phyloP scores from a whole-genome alignment of 2,329 filamentous ascomycete species.

The Neonectria coccinea region DNA sequence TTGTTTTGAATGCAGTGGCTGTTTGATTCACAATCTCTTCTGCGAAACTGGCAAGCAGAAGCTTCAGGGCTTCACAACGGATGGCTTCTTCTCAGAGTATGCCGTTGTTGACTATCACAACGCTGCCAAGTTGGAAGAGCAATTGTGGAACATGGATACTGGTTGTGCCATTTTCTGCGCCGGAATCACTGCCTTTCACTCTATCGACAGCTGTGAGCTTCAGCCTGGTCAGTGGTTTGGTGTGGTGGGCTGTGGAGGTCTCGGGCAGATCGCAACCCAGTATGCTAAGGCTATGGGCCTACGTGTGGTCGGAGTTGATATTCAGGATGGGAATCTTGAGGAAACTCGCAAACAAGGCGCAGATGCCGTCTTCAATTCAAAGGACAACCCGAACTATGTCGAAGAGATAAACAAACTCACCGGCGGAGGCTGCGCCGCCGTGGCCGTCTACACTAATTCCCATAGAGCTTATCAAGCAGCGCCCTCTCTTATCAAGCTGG shows the following conservation, averaged over 20 bases:
- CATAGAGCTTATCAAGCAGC: conserved; percentile 42
- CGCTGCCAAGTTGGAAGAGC: conserved; percentile 54
- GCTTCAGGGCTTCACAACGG: conserved; percentile 56
- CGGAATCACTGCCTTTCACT: conserved; percentile 59
- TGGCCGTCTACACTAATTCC: conserved; percentile 54
- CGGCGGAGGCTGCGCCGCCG: conserved; percentile 55
- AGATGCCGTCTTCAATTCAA: conserved; percentile 57
- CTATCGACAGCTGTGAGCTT: conserved; percentile 52
- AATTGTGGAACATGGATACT: conserved; percentile 34
- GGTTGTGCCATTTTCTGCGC: conserved; percentile 62
- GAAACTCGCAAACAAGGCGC: conserved; percentile 55
- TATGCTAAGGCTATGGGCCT: conserved; percentile 60
- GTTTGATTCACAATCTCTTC: conserved; percentile 56
- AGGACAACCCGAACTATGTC: conserved; percentile 51
- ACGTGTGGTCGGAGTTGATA: conserved; percentile 57
- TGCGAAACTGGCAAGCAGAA: conserved; percentile 53
- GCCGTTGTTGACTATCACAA: conserved; percentile 59
- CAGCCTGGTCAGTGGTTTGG: conserved; percentile 54
- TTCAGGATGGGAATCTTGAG: conserved; percentile 56
- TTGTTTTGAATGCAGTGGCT: conserved; percentile 61
- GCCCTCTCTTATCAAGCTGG: conserved; percentile 50
- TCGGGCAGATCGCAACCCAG: conserved; percentile 60
- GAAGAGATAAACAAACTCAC: conserved; percentile 56
- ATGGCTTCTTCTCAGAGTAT: conserved; percentile 62
- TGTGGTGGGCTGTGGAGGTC: conserved; percentile 58